phyloP scores from a whole-genome alignment of 148 eudicot genomes.

The Limonium bicolor region DNA sequence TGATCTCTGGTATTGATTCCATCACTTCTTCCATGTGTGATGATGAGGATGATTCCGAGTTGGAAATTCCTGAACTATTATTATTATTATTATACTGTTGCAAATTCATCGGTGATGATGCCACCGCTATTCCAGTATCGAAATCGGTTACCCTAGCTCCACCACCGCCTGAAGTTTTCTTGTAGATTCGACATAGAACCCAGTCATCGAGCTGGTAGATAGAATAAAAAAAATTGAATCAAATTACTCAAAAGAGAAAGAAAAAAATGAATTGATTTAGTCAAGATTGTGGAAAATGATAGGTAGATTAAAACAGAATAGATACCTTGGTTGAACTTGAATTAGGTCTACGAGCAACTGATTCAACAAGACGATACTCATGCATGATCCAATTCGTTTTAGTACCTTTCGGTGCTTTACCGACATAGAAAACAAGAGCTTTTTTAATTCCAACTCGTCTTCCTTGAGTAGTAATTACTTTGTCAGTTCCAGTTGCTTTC shows the following conservation, averaged over 20 bases:
- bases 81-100: too few relatives aligned
- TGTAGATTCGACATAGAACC: constrained; percentile 70
- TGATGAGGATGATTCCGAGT: constrained; percentile 27
- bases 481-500: constrained; percentile 85
- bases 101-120: not conserved
- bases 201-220: constrained; percentile 51
- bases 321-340: constrained; percentile 43
- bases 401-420: constrained; percentile 73
- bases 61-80: too few relatives aligned
- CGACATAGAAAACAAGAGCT: constrained; percentile 62
- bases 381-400: constrained; percentile 95
- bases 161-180: constrained; percentile 44
- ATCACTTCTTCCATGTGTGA: constrained; percentile 51
- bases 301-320: not conserved
- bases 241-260: too few relatives aligned
- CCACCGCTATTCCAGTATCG: not conserved
- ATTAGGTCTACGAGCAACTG: constrained; percentile 20
- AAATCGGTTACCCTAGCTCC: constrained; percentile 17
- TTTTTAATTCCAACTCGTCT: constrained; percentile 64
- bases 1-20: constrained; percentile 43
- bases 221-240: not conserved
- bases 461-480: constrained; percentile 36
- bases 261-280: not conserved
- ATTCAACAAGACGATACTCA: constrained; percentile 57
- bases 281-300: not conserved